These are phyloP conservation scores for Aspergillus sclerotioniger DNA, from an alignment of 495 filamentous ascomycete species.

Conservation along the genomic window DNA sequence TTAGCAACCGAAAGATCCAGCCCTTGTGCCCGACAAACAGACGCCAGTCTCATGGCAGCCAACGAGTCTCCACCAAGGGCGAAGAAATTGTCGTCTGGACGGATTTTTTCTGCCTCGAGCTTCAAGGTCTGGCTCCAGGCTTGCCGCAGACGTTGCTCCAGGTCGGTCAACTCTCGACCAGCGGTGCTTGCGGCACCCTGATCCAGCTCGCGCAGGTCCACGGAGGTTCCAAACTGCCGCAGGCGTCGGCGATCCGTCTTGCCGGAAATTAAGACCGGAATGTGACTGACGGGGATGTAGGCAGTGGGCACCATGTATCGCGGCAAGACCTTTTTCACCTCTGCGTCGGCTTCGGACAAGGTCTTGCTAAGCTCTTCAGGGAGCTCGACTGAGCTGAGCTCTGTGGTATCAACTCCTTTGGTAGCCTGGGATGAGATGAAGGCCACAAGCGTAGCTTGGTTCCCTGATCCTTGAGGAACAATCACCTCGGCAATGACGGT, in stretches of 20 bases:
- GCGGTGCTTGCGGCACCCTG: conserved; percentile 11
- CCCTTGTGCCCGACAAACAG: conserved; percentile 30
- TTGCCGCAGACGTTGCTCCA: conserved; percentile 38
- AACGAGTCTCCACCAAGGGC: conserved; percentile 62
- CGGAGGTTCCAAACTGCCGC: conserved; percentile 28
- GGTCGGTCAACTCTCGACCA: conserved; percentile 30
- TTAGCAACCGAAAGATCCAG: conserved; percentile 37
- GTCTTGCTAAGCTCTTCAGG: conserved; percentile 18
- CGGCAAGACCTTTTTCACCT: conserved; percentile 34
- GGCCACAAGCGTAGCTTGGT: conserved; percentile 36
- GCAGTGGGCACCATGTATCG: conserved; percentile 46
- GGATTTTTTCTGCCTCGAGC: conserved; percentile 29
- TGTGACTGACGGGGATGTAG: conserved; percentile 40
- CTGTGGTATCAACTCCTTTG: conserved; percentile 18
- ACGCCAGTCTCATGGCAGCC: conserved; percentile 53
- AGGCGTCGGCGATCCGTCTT: conserved; percentile 47
- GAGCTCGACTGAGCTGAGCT: conserved; percentile 18
- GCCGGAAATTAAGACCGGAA: conserved; percentile 41
- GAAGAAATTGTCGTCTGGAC: conserved; percentile 53
- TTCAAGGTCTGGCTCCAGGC: conserved; percentile 46
- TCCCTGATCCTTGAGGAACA: conserved; percentile 27
- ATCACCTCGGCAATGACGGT: conserved; percentile 42
- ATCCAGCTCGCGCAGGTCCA: conserved; percentile 34
- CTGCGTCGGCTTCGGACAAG: conserved; percentile 27
- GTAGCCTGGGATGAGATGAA: conserved; percentile 35